Evolutionary conservation across 495 filamentous ascomycete species (phyloP).

Genomic region (Tricharina praecox): DNA sequence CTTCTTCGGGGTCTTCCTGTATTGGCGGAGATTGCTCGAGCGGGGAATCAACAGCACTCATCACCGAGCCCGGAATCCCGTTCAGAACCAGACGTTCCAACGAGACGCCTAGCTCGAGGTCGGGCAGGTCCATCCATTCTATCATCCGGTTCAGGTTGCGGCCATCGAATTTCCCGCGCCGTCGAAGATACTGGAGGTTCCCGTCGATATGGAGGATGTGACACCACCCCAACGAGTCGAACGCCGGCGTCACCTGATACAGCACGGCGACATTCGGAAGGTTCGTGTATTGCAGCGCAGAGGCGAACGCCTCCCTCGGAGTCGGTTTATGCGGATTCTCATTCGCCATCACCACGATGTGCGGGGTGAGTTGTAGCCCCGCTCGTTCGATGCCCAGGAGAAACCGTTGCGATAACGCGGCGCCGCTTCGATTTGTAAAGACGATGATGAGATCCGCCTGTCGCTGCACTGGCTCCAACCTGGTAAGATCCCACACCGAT

Average conservation of each 20-base stretch:
- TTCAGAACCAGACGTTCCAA: not conserved
- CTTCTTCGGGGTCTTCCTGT: no score
- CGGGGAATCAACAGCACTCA: no score
- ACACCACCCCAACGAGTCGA: not conserved
- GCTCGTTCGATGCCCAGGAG: conserved; percentile 1
- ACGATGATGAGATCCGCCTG: not conserved
- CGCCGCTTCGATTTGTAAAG: not conserved
- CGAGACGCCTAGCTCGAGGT: not conserved
- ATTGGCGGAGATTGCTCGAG: not conserved
- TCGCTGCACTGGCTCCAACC: not conserved
- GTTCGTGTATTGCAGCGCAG: not conserved
- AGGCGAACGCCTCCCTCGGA: not conserved
- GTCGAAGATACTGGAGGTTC: not conserved
- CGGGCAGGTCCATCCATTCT: conserved; percentile 1
- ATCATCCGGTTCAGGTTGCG: not conserved
- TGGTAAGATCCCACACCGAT: not conserved
- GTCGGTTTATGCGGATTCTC: not conserved
- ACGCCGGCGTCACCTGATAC: not conserved
- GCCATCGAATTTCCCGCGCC: not conserved
- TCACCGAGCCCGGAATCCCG: no score
- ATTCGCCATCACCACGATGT: conserved; percentile 1
- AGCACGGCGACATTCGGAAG: not conserved
- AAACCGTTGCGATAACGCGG: not conserved
- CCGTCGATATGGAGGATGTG: conserved; percentile 1
- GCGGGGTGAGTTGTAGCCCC: not conserved